Evolutionary conservation across 306 rosid genomes (phyloP).

Genomic region (Trifolium pratense): DNA sequence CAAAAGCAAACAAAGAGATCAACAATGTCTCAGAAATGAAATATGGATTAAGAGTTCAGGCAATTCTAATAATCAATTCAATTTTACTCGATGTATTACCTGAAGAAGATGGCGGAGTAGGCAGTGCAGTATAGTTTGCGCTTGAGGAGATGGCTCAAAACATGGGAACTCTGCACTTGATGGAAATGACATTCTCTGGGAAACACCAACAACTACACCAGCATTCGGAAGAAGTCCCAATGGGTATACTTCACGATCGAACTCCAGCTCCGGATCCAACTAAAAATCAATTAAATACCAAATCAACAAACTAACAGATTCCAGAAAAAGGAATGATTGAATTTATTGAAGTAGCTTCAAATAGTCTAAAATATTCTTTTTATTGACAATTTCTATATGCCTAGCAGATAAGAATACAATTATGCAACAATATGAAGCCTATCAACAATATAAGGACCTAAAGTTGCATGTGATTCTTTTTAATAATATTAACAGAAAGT

Average conservation of each 20-base stretch:
- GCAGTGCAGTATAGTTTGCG: constrained; percentile 97
- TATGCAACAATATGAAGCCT: constrained; percentile 13
- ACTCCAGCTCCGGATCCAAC: constrained; percentile 99
- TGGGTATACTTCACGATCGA: constrained; percentile 98
- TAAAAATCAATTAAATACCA: constrained; percentile 47
- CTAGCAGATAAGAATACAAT: constrained; percentile 21
- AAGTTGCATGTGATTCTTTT: constrained; percentile 26
- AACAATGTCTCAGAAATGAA: not conserved
- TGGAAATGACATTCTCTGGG: constrained; percentile 94
- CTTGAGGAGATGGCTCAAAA: constrained; percentile 99
- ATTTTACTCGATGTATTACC: constrained; percentile 55
- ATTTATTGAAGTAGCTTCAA: constrained; percentile 36
- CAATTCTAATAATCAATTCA: constrained; percentile 27
- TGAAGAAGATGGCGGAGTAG: constrained; percentile 95
- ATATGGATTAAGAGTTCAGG: not conserved
- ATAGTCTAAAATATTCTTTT: constrained; percentile 8
- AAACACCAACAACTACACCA: constrained; percentile 93
- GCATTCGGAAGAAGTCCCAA: constrained; percentile 97
- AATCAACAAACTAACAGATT: constrained; percentile 34
- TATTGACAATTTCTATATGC: constrained; percentile 19
- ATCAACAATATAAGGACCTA: constrained; percentile 35
- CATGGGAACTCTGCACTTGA: constrained; percentile 96
- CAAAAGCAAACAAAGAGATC: constrained; percentile 28
- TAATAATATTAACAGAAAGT: constrained; percentile 25
- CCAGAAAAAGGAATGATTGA: constrained; percentile 35